These are phyloP conservation scores for Neopestalotiopsis sp. DNA, from an alignment of 2,329 filamentous ascomycete genomes.

Conservation along the genomic window DNA sequence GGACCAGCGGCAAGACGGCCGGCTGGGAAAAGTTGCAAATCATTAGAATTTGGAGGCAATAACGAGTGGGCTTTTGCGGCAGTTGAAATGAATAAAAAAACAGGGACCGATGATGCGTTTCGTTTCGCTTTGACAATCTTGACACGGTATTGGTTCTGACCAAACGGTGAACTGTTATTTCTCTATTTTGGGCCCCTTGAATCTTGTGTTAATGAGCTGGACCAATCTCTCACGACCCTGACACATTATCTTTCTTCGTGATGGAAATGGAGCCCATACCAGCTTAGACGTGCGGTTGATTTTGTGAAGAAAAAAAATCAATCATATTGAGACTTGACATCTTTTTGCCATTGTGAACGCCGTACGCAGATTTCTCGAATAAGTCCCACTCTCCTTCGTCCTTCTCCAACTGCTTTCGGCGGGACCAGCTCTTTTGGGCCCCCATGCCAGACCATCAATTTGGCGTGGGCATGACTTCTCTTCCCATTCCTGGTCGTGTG, in stretches of 20 bases:
- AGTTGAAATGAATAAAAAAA: background rate
- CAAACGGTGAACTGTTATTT: constrained; percentile 19
- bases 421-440: background rate
- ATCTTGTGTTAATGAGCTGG: background rate
- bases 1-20: constrained; percentile 82
- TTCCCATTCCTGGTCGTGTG: background rate
- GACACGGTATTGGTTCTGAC: background rate
- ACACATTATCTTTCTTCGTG: constrained; percentile 18
- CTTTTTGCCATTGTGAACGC: constrained; percentile 32
- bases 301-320: constrained; percentile 14
- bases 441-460: background rate
- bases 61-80: background rate
- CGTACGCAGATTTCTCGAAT: constrained; percentile 29
- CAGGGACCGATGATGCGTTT: background rate
- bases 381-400: background rate
- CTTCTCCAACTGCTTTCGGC: background rate
- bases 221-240: background rate
- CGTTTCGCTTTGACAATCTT: background rate
- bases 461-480: background rate
- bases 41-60: constrained; percentile 78
- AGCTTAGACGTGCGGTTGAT: constrained; percentile 25
- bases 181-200: constrained; percentile 26
- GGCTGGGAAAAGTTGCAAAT: constrained; percentile 96
- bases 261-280: constrained; percentile 31
- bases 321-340: constrained; percentile 20